These are phyloP conservation scores for Penicillium sp. DNA, from an alignment of 2,329 filamentous ascomycete species.

Conservation along the genomic window DNA sequence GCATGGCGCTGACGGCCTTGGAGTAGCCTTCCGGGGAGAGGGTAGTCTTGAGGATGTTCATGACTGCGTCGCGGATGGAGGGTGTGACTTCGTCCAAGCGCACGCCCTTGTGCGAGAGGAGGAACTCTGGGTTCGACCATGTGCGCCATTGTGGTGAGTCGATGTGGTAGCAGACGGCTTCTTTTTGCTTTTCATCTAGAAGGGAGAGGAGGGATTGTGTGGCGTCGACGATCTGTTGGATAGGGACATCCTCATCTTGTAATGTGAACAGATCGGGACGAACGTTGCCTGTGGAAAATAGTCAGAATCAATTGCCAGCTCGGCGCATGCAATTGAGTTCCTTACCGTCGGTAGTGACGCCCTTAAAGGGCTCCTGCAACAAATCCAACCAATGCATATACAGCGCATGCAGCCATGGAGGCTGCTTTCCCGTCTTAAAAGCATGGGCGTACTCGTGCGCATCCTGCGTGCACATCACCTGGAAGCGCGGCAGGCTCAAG, in stretches of 20 bases:
- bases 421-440: constrained; percentile 62
- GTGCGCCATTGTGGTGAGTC: constrained; percentile 73
- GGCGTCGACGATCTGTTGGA: constrained; percentile 59
- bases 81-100: constrained; percentile 66
- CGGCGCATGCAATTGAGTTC: neutral
- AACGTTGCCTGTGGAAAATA: constrained; percentile 50
- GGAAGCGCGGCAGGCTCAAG: constrained; percentile 64
- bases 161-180: constrained; percentile 61
- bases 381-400: constrained; percentile 63
- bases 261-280: constrained; percentile 59
- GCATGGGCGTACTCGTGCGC: constrained; percentile 64
- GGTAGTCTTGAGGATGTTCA: constrained; percentile 60
- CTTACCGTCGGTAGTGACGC: constrained; percentile 69
- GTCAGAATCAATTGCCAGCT: neutral
- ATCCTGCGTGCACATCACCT: constrained; percentile 64
- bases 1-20: constrained; percentile 71
- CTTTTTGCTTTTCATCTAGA: constrained; percentile 55
- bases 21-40: constrained; percentile 72
- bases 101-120: constrained; percentile 69
- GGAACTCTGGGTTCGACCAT: constrained; percentile 73
- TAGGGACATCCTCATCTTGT: constrained; percentile 67
- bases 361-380: constrained; percentile 67
- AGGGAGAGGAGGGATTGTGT: constrained; percentile 52
- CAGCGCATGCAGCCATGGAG: constrained; percentile 68
- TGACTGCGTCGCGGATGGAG: constrained; percentile 53